Base-by-base conservation (phyloP, 1,139 yeast species). In the Wickerhamomyces sp. region DNA sequence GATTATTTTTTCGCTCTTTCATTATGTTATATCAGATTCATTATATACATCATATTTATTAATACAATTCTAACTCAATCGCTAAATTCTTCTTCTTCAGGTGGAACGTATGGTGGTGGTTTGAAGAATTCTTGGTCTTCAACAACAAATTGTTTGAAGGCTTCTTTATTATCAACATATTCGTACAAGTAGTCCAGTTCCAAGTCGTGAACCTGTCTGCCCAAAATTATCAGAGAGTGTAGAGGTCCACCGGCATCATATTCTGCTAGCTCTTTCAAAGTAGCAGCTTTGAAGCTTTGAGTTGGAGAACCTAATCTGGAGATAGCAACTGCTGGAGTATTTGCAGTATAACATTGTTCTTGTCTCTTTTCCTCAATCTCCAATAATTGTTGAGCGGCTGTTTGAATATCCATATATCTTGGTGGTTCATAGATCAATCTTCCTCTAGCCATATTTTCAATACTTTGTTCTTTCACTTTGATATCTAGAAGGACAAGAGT, bases 191-290 rank as follows among this genome's bases (percentile, higher is more conserved):
- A 92, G 51, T 90, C 97, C 55, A 88, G 67, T 61, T 92, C 98
- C 47, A 92, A 72, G 44, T 92, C 97, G 57, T 92, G 98, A 22
- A 89, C 92, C 59, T 87, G 90, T 72, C 95, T 81, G 27, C 98
- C 98, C 45, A 90, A 70, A 67, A 92, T 81, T 35, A 92, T 79
- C 53, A 92, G 74, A 5, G 97, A 87, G 61, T 92, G 98, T 52
- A 92, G 70, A 24, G 98, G 98, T 54, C 81, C 96, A 20, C 98
- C 98, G 10, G 95, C 78, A 50, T 90, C 97, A 56, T 86, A 89
- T 39, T 76, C 76, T 9, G 85, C 72, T 59, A 92, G 70, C 51
- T 85, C 82, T 45, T 73, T 64, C 49, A 92, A 72, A 18, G 96
- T 84, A 4, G 83, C 98, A 10, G 97, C 94, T 55, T 83, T 82